phyloP scores from a whole-genome alignment of 2,329 filamentous ascomycete species.

The Aulographum hederae region DNA sequence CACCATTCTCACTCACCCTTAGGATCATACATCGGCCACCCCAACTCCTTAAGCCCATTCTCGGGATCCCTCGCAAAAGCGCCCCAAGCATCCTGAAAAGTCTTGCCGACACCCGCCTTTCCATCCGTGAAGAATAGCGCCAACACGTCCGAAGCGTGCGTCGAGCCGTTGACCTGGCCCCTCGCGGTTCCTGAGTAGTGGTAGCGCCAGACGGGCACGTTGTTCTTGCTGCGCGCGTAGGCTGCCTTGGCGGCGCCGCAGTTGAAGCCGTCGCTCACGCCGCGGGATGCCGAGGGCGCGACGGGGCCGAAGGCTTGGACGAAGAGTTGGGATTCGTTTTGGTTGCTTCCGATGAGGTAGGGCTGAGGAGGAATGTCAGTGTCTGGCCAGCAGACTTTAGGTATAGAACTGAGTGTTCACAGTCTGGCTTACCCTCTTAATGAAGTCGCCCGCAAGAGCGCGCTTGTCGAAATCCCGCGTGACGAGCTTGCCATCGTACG shows the following conservation, averaged over 20 bases:
- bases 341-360: constrained; percentile 1
- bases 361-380: background rate
- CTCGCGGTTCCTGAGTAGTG: background rate
- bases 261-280: constrained; percentile 1
- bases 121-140: background rate
- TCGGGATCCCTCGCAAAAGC: constrained; percentile 3
- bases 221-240: background rate
- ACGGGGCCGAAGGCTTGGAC: background rate
- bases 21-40: constrained; percentile 4
- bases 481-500: background rate
- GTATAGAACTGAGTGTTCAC: no score
- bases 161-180: background rate
- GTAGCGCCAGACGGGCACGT: constrained; percentile 1
- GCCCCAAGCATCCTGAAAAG: constrained; percentile 2
- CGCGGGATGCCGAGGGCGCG: background rate
- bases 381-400: no score
- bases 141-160: background rate
- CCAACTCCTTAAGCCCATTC: constrained; percentile 3
- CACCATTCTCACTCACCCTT: no score
- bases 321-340: constrained; percentile 1
- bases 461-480: background rate
- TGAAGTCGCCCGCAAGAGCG: background rate
- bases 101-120: background rate
- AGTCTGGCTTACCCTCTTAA: background rate
- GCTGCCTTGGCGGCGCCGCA: constrained; percentile 1